These are phyloP conservation scores for Fusarium sp. DNA, from an alignment of 2,329 filamentous ascomycete species.

Conservation along the genomic window DNA sequence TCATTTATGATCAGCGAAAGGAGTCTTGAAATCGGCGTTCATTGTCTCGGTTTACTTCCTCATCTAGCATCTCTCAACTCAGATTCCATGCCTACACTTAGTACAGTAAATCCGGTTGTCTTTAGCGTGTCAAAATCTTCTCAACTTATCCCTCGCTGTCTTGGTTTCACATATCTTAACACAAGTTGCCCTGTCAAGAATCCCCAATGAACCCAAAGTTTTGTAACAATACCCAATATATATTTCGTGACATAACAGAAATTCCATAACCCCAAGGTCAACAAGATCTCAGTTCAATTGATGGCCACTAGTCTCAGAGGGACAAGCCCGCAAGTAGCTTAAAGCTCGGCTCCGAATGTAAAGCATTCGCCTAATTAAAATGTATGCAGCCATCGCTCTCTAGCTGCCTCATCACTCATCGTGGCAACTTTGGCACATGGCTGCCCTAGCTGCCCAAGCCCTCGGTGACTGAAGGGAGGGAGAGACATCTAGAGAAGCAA, in stretches of 20 bases:
- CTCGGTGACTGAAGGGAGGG: constrained; percentile 24
- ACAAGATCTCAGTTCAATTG: not conserved
- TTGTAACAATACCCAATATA: not conserved
- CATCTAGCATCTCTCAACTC: not conserved
- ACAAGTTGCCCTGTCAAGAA: not conserved
- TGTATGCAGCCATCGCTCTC: not conserved
- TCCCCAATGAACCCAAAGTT: not conserved
- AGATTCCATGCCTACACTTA: not conserved
- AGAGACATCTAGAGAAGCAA: constrained; percentile 16
- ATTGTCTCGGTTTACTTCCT: constrained; percentile 21
- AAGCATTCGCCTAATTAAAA: not conserved
- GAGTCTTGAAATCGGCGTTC: constrained; percentile 13
- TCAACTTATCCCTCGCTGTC: not conserved
- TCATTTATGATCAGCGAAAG: constrained; percentile 19
- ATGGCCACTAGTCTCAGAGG: not conserved
- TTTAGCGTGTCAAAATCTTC: constrained; percentile 10
- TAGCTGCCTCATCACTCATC: not conserved
- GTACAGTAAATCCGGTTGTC: constrained; percentile 10
- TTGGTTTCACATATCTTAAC: constrained; percentile 2
- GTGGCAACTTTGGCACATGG: constrained; percentile 7
- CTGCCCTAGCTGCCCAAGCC: constrained; percentile 14
- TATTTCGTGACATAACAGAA: not conserved
- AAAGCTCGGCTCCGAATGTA: not conserved
- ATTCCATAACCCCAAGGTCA: not conserved
- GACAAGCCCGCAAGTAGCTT: not conserved